Conservation (phyloP, 805 yeast species). For the Millerozyma miso region DNA sequence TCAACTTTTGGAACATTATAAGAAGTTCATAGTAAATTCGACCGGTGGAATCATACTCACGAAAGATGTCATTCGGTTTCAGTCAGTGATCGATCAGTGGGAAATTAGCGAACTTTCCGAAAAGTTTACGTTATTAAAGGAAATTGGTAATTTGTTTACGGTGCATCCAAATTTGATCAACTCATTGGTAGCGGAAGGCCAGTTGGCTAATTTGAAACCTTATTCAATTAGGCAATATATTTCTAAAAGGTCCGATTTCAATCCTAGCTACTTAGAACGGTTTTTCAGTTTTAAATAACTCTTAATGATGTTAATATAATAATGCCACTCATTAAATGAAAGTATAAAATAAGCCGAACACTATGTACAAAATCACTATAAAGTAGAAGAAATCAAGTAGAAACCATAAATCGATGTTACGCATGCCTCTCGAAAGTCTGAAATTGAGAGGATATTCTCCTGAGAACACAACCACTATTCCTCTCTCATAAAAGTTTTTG, state of each 20-base stretch:
- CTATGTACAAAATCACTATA: background rate
- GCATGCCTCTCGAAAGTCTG: background rate
- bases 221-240: slow-evolving; percentile 62
- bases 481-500: no score
- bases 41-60: slow-evolving; percentile 81
- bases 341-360: background rate
- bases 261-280: slow-evolving; percentile 47
- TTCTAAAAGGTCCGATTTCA: slow-evolving; percentile 65
- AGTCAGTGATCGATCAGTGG: slow-evolving; percentile 66
- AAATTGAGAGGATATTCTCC: background rate
- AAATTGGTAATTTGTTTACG: slow-evolving; percentile 77
- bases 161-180: slow-evolving; percentile 77
- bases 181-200: slow-evolving; percentile 79
- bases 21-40: slow-evolving; percentile 69
- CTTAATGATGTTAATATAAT: background rate
- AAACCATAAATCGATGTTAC: background rate
- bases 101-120: slow-evolving; percentile 55
- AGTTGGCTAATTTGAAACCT: slow-evolving; percentile 61
- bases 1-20: slow-evolving; percentile 65
- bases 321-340: background rate
- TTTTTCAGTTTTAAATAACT: slow-evolving; percentile 33
- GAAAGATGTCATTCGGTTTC: slow-evolving; percentile 76
- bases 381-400: background rate
- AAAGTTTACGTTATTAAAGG: slow-evolving; percentile 67
- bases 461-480: background rate